phyloP scores from a whole-genome alignment of 371 early-diverging fungal genomes.

The Mortierella sp. region DNA sequence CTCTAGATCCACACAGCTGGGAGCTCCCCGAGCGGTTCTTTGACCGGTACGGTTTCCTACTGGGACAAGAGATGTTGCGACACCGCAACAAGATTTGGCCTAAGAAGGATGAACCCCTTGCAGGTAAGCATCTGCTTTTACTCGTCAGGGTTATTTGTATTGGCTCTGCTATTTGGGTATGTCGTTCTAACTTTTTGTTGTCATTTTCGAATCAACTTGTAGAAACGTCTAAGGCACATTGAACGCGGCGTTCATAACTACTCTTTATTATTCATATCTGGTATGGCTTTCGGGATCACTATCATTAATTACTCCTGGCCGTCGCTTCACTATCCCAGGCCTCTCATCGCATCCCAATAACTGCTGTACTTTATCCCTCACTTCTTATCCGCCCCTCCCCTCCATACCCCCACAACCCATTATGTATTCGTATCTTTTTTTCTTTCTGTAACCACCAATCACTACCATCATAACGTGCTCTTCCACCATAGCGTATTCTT shows the following conservation, averaged over 20 bases:
- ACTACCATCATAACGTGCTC: not conserved
- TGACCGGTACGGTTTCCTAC: conserved; percentile 67
- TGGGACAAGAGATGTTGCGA: conserved; percentile 49
- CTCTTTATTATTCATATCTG: not conserved
- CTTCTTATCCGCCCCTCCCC: not conserved
- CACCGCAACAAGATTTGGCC: conserved; percentile 50
- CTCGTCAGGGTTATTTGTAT: not conserved
- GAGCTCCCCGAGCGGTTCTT: conserved; percentile 70
- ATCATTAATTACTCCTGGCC: not conserved
- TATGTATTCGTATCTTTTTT: conserved; percentile 9
- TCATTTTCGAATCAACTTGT: not conserved
- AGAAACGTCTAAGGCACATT: conserved; percentile 23
- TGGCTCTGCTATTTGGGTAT: not conserved
- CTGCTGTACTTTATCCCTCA: conserved; percentile 8
- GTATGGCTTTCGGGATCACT: conserved; percentile 4
- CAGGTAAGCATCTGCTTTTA: not conserved
- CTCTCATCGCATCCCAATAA: not conserved
- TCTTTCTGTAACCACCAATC: not conserved
- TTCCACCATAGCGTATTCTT: not conserved
- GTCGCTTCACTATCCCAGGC: not conserved
- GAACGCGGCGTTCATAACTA: not conserved
- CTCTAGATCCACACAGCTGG: conserved; percentile 70
- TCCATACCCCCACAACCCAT: conserved; percentile 1
- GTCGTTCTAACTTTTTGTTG: not conserved
- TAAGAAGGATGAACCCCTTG: conserved; percentile 31